Base-by-base conservation (phyloP, 106 monocot genomes). In the Acanthochlamys bracteata region DNA sequence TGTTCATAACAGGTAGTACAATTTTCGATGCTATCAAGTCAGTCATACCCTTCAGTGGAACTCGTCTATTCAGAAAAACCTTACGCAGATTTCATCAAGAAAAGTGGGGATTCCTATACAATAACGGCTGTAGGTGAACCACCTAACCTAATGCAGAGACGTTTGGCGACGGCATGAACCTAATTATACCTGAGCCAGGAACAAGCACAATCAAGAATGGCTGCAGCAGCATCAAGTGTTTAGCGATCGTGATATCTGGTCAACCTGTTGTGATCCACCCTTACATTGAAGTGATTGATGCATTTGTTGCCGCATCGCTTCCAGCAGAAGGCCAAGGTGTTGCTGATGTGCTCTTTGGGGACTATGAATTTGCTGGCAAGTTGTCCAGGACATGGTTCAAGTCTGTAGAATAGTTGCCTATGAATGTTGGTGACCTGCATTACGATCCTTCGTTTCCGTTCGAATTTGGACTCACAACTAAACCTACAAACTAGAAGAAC, bases 371-470 rank as follows among this genome's bases (percentile, higher is more conserved):
- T 73, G 71, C 73, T 1, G 91, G 91, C 8, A 83, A 76, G 73
- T 83, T 92, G 20, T 53, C 83, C 0, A 65, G 78, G 7, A 84
- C 91, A 0, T 92, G 91, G 86, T 86, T 86, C 74, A 86, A 72
- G 76, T 78, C 78, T 17, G 83, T 84, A 0, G 83, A 86, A 25
- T 86, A 91, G 70, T 63, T 91, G 0, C 90, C 85, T 9, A 86
- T 91, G 90, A 91, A 91, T 46, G 58, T 80, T 19, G 90, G 90
- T 19, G 83, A 91, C 51, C 3, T 21, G 0, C 75, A 81, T 49
- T 91, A 91, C 65, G 91, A 91, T 52, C 86, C 91, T 1, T 76
- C 86, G 43, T 91, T 76, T 42, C 81, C 91, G 1, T 86, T 91
- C 55, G 86, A 74, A 4, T 86, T 83, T 56, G 91, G 91, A 0